Conservation (phyloP, 1,139 yeast species). For the Candida dubliniensis region DNA sequence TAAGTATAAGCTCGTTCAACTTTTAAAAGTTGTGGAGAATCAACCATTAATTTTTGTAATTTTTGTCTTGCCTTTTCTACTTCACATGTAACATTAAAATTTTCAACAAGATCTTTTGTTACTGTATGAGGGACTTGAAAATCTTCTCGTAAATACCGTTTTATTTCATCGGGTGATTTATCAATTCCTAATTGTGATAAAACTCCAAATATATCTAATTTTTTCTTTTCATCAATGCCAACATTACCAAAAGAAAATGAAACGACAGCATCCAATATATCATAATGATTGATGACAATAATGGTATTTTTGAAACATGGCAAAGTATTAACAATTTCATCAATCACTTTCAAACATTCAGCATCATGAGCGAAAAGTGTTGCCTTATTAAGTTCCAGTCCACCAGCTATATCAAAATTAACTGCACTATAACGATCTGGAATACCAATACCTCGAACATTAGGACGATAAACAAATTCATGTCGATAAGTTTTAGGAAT, state of each 20-base stretch:
- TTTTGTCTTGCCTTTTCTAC: slow-evolving; percentile 63
- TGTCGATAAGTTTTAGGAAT: slow-evolving; percentile 69
- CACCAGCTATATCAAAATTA: slow-evolving; percentile 77
- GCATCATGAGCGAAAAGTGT: slow-evolving; percentile 64
- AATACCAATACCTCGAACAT: slow-evolving; percentile 50
- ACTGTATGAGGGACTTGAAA: slow-evolving; percentile 79
- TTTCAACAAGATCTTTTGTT: slow-evolving; percentile 69
- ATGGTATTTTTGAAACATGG: slow-evolving; percentile 62
- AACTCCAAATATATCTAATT: slow-evolving; percentile 64
- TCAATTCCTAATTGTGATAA: slow-evolving; percentile 77
- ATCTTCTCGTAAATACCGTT: slow-evolving; percentile 64
- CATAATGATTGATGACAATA: slow-evolving; percentile 76
- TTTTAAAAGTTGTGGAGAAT: slow-evolving; percentile 62
- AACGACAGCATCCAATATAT: slow-evolving; percentile 65
- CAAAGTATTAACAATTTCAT: slow-evolving; percentile 63
- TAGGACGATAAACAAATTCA: slow-evolving; percentile 78
- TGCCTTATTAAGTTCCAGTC: slow-evolving; percentile 26
- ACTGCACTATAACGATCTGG: slow-evolving; percentile 81
- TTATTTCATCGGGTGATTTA: slow-evolving; percentile 64
- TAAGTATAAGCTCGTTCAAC: slow-evolving; percentile 65
- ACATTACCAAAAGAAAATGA: slow-evolving; percentile 73
- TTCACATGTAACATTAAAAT: slow-evolving; percentile 72
- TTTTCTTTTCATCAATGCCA: slow-evolving; percentile 61
- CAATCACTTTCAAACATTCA: slow-evolving; percentile 79
- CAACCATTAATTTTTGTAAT: slow-evolving; percentile 69